Base-by-base conservation (phyloP, 257 asterid genomes). In the Verbena officinalis region DNA sequence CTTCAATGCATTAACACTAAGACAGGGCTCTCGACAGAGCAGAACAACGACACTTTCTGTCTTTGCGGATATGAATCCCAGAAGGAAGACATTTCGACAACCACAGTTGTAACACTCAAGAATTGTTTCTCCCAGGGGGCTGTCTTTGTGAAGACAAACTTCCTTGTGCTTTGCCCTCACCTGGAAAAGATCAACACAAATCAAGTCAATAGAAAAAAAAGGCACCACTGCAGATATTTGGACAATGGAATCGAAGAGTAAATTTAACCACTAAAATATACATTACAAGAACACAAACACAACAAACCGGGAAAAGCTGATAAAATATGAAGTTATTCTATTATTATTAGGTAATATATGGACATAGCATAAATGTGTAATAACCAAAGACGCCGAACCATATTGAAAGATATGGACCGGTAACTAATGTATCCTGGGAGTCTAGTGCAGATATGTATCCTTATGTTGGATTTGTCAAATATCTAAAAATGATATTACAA, bases 91-190 rank as follows among this genome's bases (percentile, higher is more conserved):
- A 73, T 94, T 94, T 63, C 99, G 84, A 61, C 99, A 94, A 48
- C 99, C 99, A 83, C 99, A 94, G 78, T 86, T 94, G 72, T 94
- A 94, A 74, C 99, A 94, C 77, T 90, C 98, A 1, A 94, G 86
- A 53, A 90, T 94, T 19, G 98, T 94, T 80, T 94, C 98, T 69
- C 99, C 99, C 67, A 94, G 78, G 30, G 98, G 99, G 75, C 98
- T 88, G 71, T 94, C 99, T 76, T 94, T 94, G 81, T 94, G 98
- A 69, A 94, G 96, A 69, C 99, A 94, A 57, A 94, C 99, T 82
- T 94, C 99, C 85, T 94, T 94, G 81, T 94, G 99, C 75, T 94
- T 94, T 24, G 99, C 97, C 66, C 99, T 89, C 73, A 94, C 99
- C 99, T 94, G 60, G n/a, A 54, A 73, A 43, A 30, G 46, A 46